Evolutionary conservation across 1,284 basidiomycete genomes (phyloP), one percentile per base, ranked within the genome.

Genomic region (Malassezia dermatis): DNA sequence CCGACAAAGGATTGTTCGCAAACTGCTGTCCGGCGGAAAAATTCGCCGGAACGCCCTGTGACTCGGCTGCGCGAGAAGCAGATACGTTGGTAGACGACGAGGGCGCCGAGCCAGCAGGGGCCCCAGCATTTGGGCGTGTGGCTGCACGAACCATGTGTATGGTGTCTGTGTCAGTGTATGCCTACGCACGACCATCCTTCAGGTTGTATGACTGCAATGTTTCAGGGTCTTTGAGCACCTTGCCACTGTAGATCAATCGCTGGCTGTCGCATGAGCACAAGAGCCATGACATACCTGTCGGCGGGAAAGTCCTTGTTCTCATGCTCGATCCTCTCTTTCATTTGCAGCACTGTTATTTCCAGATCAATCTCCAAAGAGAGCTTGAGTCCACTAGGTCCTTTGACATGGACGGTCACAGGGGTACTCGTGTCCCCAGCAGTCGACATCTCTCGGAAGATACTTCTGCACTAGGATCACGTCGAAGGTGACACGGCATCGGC

Each of bases 111-210:
- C n/a, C 53, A 34, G 17, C 53, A 52, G 27, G 56, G 46, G 65
- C 59, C 3, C 63, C 64, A 1, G 31, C 34, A 27, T 26, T 15
- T 13, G 68, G 64, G 11, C 65, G 61, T 19, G 62, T 50, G 5
- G 67, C 65, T 7, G 62, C 62, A 40, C 66, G 64, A 48, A 73
- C 70, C 68, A 73, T 71, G 51, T 73, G 70, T 11, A 73, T 48
- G 15, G 69, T 73, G 55, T 71, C 48, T 55, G 41, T 17, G n/a
- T 19, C 17, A 26, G 42, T 12, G 56, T 17, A 26, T 17, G 12
- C 5, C 8, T 19, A 60, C 59, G 34, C 37, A 61, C 59, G 64
- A 13, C 60, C 62, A 27, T 65, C 61, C 56, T 70, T 63, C 50
- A 73, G 56, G 54, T 71, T 69, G 66, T 73, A 73, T 17, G 60